Evolutionary conservation across 1,284 basidiomycete species (phyloP), one percentile per base, ranked within the genome.

Genomic region (Schizophyllum amplum): DNA sequence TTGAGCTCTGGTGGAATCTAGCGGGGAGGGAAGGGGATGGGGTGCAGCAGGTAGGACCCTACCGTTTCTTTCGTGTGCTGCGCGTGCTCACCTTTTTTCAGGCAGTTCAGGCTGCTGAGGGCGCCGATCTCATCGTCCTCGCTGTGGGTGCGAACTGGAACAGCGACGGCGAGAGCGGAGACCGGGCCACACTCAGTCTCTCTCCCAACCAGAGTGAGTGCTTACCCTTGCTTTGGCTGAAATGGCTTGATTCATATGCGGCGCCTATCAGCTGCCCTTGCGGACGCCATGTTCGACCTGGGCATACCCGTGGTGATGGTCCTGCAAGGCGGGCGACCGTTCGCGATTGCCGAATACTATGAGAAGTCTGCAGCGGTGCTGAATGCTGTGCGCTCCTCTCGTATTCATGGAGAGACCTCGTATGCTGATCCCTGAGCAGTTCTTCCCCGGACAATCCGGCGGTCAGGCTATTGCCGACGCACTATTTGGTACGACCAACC

Each of bases 71-170:
- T 6, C 5, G 17, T 13, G 20, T 49, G 20, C 24, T 52, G 0
- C 22, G n/a, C 54, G 58, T 26, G 51, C 9, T 20, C 13, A 2
- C 22, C 20, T 48, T 53, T 27, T 23, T 33, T 22, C 55, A 66
- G 63, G 68, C 68, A 5, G 62, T 64, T 11, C 60, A 66, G 5
- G 54, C 63, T 9, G 68, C 68, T 1, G 62, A 64, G 55, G 57
- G 57, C 17, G 65, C 68, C 2, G 68, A 68, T 50, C 53, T 69
- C 9, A 61, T 69, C 22, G 54, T 69, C 4, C 62, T 69, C 6
- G 68, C 67, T 17, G 67, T 67, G 9, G 68, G 68, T 26, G 67
- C 66, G 6, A 65, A 63, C 51, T 68, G 67, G 67, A 68, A 68
- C 55, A 68, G 65, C 52, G 68, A 69, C 47, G 68, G 63, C 3